A percentile compares a stretch with the other conserved stretches of the same genome.
phyloP scores from a whole-genome alignment of 2,329 filamentous ascomycete genomes.

The Camillea tinctor region DNA sequence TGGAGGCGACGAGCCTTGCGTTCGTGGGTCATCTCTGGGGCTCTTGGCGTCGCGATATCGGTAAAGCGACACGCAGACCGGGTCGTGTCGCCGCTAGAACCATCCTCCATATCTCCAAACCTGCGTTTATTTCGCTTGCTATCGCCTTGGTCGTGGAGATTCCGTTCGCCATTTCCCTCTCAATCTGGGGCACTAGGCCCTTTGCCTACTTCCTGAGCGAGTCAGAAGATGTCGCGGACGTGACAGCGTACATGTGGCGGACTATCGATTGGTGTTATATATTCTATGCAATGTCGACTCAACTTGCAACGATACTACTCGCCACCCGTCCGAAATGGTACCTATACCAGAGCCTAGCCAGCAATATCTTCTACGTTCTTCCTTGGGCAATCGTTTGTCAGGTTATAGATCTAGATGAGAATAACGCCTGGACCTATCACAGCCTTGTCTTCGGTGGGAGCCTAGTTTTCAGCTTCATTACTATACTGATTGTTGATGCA shows the following conservation, averaged over 20 bases:
- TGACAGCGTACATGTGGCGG: conserved; percentile 65
- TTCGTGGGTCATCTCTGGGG: conserved; percentile 71
- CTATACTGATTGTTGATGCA: conserved; percentile 48
- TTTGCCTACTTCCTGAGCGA: conserved; percentile 64
- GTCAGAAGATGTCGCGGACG: conserved; percentile 54
- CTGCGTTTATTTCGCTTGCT: conserved; percentile 51
- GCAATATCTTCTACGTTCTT: conserved; percentile 67
- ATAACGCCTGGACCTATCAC: conserved; percentile 66
- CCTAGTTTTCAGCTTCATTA: conserved; percentile 64
- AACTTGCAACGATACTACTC: conserved; percentile 63
- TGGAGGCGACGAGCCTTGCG: conserved; percentile 63
- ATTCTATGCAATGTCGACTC: conserved; percentile 64
- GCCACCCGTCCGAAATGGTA: conserved; percentile 67
- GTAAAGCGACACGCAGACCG: conserved; percentile 15
- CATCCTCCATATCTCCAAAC: conserved; percentile 40
- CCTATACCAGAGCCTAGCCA: conserved; percentile 63
- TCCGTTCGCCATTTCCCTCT: conserved; percentile 61
- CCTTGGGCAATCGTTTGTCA: conserved; percentile 68
- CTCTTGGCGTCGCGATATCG: conserved; percentile 34
- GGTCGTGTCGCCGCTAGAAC: conserved; percentile 8
- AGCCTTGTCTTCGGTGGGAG: conserved; percentile 66
- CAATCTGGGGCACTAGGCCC: conserved; percentile 53
- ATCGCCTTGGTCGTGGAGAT: conserved; percentile 60
- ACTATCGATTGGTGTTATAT: conserved; percentile 67
- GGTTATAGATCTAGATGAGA: conserved; percentile 43